These are phyloP conservation scores for Claviceps sp. DNA, from an alignment of 2,329 filamentous ascomycete genomes.

Conservation along the genomic window DNA sequence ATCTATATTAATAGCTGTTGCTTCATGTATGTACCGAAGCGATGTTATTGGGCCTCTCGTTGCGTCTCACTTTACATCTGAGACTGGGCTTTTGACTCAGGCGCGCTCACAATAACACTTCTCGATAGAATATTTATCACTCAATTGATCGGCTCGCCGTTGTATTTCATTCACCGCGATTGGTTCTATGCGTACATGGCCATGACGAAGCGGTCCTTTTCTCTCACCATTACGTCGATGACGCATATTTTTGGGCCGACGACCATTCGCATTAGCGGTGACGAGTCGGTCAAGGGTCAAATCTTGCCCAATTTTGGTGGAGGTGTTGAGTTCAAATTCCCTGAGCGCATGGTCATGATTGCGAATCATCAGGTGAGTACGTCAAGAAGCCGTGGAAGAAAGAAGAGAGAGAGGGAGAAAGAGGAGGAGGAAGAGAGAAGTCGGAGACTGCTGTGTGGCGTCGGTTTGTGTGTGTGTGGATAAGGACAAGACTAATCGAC, in stretches of 20 bases:
- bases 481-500: background rate
- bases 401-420: background rate
- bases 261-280: slow-evolving; percentile 68
- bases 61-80: background rate
- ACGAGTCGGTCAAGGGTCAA: slow-evolving; percentile 65
- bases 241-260: slow-evolving; percentile 85
- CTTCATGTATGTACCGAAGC: slow-evolving; percentile 24
- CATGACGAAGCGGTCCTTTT: slow-evolving; percentile 74
- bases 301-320: slow-evolving; percentile 58
- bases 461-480: too few relatives aligned
- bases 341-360: slow-evolving; percentile 68
- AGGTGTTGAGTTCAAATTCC: slow-evolving; percentile 64
- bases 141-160: slow-evolving; percentile 61
- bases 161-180: slow-evolving; percentile 64
- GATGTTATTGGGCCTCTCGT: background rate
- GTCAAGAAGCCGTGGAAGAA: background rate
- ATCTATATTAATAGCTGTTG: slow-evolving; percentile 39
- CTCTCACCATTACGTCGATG: slow-evolving; percentile 62
- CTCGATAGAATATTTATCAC: slow-evolving; percentile 47
- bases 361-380: slow-evolving; percentile 66
- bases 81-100: background rate
- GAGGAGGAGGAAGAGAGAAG: background rate
- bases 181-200: slow-evolving; percentile 81
- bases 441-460: slow-evolving; percentile 8
- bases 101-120: background rate